Conservation (phyloP, 1,139 yeast species). For the Hyphopichia khmerensis region DNA sequence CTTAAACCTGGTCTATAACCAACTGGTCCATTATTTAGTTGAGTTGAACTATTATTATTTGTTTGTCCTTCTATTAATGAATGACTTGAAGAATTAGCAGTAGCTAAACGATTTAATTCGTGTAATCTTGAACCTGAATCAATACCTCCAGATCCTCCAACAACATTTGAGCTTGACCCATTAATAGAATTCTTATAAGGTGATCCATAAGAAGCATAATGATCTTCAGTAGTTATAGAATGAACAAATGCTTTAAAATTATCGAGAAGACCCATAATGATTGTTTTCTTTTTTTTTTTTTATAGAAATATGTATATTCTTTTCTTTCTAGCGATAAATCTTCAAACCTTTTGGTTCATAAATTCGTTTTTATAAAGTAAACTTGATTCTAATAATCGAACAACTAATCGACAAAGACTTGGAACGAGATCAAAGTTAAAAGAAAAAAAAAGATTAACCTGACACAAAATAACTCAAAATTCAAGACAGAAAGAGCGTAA, state of each 20-base stretch:
- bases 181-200: conserved; percentile 36
- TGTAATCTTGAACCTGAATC: conserved; percentile 32
- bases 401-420: no score
- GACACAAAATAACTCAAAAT: no score
- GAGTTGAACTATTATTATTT: conserved; percentile 17
- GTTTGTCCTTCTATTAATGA: conserved; percentile 20
- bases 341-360: no score
- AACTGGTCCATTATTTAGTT: conserved; percentile 14
- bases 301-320: no score
- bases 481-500: no score
- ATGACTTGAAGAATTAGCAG: conserved; percentile 26
- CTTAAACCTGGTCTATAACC: conserved; percentile 44
- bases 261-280: conserved; percentile 48
- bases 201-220: conserved; percentile 59
- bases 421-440: no score
- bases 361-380: no score
- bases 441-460: no score
- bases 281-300: no score
- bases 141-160: conserved; percentile 15
- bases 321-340: no score
- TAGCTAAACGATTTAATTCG: conserved; percentile 32
- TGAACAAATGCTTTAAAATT: conserved; percentile 53
- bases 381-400: no score
- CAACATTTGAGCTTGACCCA: conserved; percentile 16
- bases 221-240: conserved; percentile 63